A percentile compares a stretch with the other conserved stretches of the same genome.
These are phyloP conservation scores for Fusarium sp. DNA, from an alignment of 2,329 filamentous ascomycete genomes.

Conservation along the genomic window DNA sequence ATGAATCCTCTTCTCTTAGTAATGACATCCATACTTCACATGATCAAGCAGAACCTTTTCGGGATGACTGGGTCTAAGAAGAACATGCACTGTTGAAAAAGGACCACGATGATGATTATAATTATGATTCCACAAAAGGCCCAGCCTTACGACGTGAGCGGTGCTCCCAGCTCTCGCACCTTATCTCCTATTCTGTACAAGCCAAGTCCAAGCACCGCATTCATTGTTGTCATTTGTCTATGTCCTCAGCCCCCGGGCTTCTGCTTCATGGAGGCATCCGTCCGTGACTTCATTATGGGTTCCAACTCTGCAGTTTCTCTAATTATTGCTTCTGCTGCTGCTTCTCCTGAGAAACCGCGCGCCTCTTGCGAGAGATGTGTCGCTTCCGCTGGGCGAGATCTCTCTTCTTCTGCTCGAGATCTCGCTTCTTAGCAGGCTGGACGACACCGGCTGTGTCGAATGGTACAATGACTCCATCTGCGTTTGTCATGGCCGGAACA, in stretches of 20 bases:
- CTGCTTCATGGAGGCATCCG: slow-evolving; percentile 1
- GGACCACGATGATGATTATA: background rate
- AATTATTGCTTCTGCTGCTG: slow-evolving; percentile 10
- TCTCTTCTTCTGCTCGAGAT: background rate
- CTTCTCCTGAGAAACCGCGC: slow-evolving; percentile 4
- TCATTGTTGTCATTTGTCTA: background rate
- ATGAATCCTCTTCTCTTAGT: background rate
- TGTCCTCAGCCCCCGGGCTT: slow-evolving; percentile 5
- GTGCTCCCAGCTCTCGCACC: slow-evolving; percentile 16
- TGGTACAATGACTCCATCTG: slow-evolving; percentile 54
- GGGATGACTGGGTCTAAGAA: slow-evolving; percentile 3
- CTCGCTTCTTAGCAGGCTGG: slow-evolving; percentile 47
- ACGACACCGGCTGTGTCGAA: slow-evolving; percentile 57
- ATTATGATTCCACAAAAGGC: slow-evolving; percentile 16
- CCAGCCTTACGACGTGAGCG: slow-evolving; percentile 15
- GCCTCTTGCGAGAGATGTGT: slow-evolving; percentile 1
- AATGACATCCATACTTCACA: background rate
- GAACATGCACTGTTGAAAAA: background rate
- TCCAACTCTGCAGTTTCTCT: background rate
- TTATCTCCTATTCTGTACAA: slow-evolving; percentile 26
- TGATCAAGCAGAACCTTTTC: background rate
- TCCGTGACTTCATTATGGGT: slow-evolving; percentile 16
- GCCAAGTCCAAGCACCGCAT: slow-evolving; percentile 10
- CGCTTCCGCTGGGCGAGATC: slow-evolving; percentile 1
- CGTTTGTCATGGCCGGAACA: slow-evolving; percentile 57